Evolutionary conservation across 495 filamentous ascomycete genomes (phyloP).

Genomic region (Astrothelium macrocarpum): DNA sequence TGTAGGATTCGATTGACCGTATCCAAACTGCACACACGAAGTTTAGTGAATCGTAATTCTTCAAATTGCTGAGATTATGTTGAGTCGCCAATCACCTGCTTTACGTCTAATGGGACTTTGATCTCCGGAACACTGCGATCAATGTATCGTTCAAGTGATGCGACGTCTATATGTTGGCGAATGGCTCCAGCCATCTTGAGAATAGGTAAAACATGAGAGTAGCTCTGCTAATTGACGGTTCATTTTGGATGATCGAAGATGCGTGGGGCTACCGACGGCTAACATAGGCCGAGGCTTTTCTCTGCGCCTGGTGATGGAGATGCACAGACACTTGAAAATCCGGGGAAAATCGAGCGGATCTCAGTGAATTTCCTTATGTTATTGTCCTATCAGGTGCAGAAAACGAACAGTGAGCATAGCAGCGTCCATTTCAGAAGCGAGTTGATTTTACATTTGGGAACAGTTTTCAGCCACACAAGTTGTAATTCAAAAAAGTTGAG

Average conservation of each 20-base stretch:
- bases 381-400: too few relatives aligned
- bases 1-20: constrained; percentile 94
- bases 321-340: not conserved
- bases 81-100: constrained; percentile 56
- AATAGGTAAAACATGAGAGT: not conserved
- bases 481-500: too few relatives aligned
- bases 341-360: not conserved
- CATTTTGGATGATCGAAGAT: not conserved
- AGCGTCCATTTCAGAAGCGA: too few relatives aligned
- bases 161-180: constrained; percentile 77
- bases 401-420: too few relatives aligned
- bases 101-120: constrained; percentile 68
- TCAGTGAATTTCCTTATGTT: too few relatives aligned
- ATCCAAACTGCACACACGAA: constrained; percentile 60
- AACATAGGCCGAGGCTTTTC: not conserved
- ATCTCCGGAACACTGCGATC: constrained; percentile 65
- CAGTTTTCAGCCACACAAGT: too few relatives aligned
- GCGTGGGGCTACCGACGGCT: not conserved
- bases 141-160: constrained; percentile 69
- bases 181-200: constrained; percentile 74
- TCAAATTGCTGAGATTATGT: not conserved
- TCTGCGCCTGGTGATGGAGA: too few relatives aligned
- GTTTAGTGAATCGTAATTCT: not conserved
- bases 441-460: too few relatives aligned
- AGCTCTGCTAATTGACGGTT: not conserved